phyloP scores from a whole-genome alignment of 495 filamentous ascomycete genomes.

The Trichoderma orchidacearum region DNA sequence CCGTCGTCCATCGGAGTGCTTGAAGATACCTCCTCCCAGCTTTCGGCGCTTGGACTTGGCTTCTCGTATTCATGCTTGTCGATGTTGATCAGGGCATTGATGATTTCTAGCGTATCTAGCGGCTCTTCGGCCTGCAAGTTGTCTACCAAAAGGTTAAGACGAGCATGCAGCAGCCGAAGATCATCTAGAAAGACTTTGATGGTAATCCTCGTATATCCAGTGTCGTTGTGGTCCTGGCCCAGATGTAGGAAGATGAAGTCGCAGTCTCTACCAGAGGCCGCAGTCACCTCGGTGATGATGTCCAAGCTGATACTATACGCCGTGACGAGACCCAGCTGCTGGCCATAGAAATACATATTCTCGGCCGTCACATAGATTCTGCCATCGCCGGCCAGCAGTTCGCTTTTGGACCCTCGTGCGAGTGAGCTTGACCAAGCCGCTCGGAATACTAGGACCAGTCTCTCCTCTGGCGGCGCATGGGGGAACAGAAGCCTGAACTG shows the following conservation, averaged over 20 bases:
- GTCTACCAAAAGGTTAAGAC: conserved; percentile 72
- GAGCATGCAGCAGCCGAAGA: conserved; percentile 62
- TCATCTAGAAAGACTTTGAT: conserved; percentile 91
- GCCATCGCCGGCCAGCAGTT: conserved; percentile 42
- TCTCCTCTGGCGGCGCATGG: conserved; percentile 55
- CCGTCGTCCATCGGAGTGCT: conserved; percentile 49
- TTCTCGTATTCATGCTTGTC: conserved; percentile 45
- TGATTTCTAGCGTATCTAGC: conserved; percentile 36
- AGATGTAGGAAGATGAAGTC: conserved; percentile 89
- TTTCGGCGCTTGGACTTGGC: conserved; percentile 64
- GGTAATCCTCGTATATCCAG: conserved; percentile 56
- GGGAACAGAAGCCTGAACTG: conserved; percentile 91
- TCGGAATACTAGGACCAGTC: conserved; percentile 56
- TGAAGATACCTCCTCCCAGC: conserved; percentile 78
- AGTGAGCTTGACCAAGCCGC: conserved; percentile 37
- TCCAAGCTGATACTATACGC: conserved; percentile 60
- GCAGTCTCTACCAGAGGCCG: conserved; percentile 76
- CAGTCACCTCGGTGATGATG: conserved; percentile 76
- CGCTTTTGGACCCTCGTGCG: conserved; percentile 16
- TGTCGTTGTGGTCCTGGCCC: conserved; percentile 43
- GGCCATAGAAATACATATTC: conserved; percentile 89
- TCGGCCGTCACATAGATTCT: conserved; percentile 76
- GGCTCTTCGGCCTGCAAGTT: conserved; percentile 54
- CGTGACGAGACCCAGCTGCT: conserved; percentile 83
- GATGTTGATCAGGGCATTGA: conserved; percentile 35